These are phyloP conservation scores for Colletotrichum zoysiae DNA, from an alignment of 2,329 filamentous ascomycete genomes.

Conservation along the genomic window DNA sequence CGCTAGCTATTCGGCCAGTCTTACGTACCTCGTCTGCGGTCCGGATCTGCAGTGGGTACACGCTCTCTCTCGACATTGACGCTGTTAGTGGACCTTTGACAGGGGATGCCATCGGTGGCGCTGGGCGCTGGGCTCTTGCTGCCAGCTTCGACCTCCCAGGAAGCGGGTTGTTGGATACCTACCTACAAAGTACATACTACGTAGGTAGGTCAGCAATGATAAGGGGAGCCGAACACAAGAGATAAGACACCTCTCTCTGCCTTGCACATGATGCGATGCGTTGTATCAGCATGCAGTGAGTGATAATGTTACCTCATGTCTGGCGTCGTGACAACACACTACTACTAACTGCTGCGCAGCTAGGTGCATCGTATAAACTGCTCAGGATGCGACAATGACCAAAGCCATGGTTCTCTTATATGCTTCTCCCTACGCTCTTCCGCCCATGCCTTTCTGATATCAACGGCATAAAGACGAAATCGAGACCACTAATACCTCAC, in stretches of 20 bases:
- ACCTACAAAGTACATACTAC: too few species aligned
- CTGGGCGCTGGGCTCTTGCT: neutral
- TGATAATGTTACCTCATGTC: neutral
- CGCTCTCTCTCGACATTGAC: conserved; percentile 25
- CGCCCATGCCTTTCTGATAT: neutral
- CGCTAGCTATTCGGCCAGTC: conserved; percentile 8
- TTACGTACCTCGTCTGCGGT: conserved; percentile 18
- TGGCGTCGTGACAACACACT: neutral
- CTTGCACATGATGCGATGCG: neutral
- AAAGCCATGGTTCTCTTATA: neutral
- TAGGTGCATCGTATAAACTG: neutral
- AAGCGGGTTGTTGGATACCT: neutral
- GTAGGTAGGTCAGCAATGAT: neutral
- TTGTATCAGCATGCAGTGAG: neutral
- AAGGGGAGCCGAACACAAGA: conserved; percentile 1
- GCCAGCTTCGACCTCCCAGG: conserved; percentile 1
- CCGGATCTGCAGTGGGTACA: conserved; percentile 29
- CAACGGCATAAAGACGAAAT: neutral
- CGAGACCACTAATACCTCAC: neutral
- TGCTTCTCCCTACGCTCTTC: neutral
- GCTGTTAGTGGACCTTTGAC: conserved; percentile 10
- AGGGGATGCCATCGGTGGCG: conserved; percentile 8
- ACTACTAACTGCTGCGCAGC: neutral
- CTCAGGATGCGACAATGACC: neutral
- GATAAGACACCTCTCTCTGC: conserved; percentile 17